These are phyloP conservation scores for Penicillium sp. DNA, from an alignment of 2,329 filamentous ascomycete genomes.

Conservation along the genomic window DNA sequence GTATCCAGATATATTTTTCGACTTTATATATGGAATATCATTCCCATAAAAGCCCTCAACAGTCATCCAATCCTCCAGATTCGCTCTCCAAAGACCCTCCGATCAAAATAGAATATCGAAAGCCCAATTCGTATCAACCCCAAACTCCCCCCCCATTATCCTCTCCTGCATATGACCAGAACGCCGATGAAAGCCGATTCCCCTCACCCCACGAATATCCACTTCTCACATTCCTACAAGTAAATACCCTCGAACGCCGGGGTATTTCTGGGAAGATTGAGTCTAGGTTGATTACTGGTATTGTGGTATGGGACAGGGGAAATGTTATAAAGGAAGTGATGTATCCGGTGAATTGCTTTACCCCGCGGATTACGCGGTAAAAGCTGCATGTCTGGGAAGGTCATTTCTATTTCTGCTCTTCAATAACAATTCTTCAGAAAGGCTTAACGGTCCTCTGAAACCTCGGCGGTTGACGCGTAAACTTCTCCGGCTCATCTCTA, in stretches of 20 bases:
- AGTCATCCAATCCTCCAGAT: no score
- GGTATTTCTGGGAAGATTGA: no score
- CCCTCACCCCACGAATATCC: background rate
- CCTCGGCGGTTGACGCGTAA: conserved; percentile 37
- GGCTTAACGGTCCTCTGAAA: conserved; percentile 36
- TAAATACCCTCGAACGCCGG: no score
- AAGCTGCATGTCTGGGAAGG: background rate
- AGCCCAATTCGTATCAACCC: no score
- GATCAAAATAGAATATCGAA: no score
- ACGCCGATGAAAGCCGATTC: background rate
- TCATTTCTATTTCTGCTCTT: background rate
- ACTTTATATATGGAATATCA: no score
- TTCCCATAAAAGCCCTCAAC: no score
- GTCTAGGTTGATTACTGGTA: background rate
- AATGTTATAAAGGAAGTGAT: no score
- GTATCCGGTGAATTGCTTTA: no score
- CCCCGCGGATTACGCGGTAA: background rate
- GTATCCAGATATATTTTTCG: no score
- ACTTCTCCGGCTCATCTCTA: conserved; percentile 49
- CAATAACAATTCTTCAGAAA: background rate
- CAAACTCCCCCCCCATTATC: no score
- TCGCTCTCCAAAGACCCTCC: no score
- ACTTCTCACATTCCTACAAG: conserved; percentile 9
- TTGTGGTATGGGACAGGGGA: background rate
- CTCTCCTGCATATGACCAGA: conserved; percentile 19